phyloP scores from a whole-genome alignment of 2,329 filamentous ascomycete species.

The Calonectria montana region DNA sequence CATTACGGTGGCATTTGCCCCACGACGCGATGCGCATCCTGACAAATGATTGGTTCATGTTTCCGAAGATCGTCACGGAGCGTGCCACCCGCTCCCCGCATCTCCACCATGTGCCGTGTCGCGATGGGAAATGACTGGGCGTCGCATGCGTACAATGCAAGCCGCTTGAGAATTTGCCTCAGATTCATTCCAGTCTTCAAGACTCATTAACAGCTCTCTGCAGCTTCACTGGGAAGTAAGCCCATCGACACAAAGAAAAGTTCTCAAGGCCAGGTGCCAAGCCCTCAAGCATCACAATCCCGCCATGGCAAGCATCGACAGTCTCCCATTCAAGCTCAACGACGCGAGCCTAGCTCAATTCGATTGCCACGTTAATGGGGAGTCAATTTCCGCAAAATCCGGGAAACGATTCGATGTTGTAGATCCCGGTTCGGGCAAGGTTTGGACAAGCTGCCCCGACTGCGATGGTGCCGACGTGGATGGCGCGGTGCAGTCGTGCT shows the following conservation, averaged over 20 bases:
- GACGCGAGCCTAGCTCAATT: constrained; percentile 60
- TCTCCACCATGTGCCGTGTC: constrained; percentile 4
- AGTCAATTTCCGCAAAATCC: constrained; percentile 58
- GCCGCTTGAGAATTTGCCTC: neutral
- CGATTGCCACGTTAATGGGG: constrained; percentile 62
- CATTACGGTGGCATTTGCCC: neutral
- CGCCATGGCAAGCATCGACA: constrained; percentile 12
- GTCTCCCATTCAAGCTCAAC: constrained; percentile 55
- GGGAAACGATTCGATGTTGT: constrained; percentile 63
- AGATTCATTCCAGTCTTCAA: neutral
- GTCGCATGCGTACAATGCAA: neutral
- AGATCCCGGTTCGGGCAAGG: constrained; percentile 62
- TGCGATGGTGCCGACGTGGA: constrained; percentile 55
- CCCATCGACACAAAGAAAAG: neutral
- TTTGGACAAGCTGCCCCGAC: constrained; percentile 63
- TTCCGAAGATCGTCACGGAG: constrained; percentile 20
- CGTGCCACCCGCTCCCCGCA: constrained; percentile 28
- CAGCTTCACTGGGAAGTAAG: neutral
- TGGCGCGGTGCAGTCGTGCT: constrained; percentile 48
- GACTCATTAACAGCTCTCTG: neutral
- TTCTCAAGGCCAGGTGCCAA: neutral
- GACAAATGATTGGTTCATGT: neutral
- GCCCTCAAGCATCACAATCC: neutral
- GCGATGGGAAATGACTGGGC: neutral
- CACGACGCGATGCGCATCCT: neutral